phyloP scores from a whole-genome alignment of 768 basidiomycete genomes.

The Xanthoconium stramineum region DNA sequence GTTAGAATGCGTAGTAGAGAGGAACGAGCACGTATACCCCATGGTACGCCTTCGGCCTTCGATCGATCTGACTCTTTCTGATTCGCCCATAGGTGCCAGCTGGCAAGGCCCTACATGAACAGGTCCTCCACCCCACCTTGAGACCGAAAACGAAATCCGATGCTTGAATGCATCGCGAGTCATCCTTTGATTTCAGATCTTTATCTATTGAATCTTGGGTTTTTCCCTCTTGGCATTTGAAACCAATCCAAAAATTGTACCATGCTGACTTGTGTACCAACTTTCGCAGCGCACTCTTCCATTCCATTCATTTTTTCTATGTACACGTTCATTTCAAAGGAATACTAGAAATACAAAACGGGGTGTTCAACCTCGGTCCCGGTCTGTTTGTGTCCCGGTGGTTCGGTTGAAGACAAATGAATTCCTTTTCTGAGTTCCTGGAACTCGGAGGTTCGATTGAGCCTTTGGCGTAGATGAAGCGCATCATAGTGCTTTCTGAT shows the following conservation, averaged over 20 bases:
- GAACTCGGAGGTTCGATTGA: no score
- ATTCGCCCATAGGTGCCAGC: conserved; percentile 63
- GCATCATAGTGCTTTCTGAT: no score
- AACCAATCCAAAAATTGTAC: conserved; percentile 13
- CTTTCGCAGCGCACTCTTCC: conserved; percentile 5
- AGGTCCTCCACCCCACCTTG: conserved; percentile 69
- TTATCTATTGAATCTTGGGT: not conserved
- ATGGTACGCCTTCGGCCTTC: conserved; percentile 52
- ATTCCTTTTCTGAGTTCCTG: not conserved
- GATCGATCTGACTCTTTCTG: not conserved
- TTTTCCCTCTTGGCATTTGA: conserved; percentile 4
- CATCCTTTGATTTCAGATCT: not conserved
- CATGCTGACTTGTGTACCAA: conserved; percentile 26
- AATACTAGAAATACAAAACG: conserved; percentile 17
- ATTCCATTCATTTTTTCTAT: not conserved
- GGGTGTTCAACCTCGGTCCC: conserved; percentile 20
- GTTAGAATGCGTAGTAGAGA: conserved; percentile 86
- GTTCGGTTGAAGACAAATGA: conserved; percentile 5
- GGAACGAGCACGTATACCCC: conserved; percentile 85
- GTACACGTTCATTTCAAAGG: not conserved
- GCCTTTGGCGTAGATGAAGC: no score
- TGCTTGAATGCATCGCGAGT: conserved; percentile 14
- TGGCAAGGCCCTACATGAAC: conserved; percentile 92
- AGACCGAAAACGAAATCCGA: conserved; percentile 27
- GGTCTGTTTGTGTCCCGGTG: conserved; percentile 1